Evolutionary conservation across 2,329 filamentous ascomycete genomes (phyloP).

Genomic region (Fusarium guadeloupense): DNA sequence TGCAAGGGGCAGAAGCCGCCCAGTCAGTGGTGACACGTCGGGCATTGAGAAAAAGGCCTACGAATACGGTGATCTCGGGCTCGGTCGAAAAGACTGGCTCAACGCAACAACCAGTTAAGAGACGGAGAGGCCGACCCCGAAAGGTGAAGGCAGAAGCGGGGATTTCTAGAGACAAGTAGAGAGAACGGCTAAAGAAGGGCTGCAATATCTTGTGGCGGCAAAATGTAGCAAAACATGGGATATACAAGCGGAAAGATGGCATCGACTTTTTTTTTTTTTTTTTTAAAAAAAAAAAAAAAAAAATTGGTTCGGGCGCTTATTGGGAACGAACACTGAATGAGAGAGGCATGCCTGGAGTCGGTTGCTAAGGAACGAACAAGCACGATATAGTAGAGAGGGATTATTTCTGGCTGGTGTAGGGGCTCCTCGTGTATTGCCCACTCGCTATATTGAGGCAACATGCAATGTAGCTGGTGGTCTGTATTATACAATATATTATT

Average conservation of each 20-base stretch:
- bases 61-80: neutral
- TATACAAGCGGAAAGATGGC: constrained; percentile 11
- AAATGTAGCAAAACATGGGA: constrained; percentile 16
- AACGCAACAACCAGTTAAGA: constrained; percentile 1
- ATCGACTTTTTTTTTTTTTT: constrained; percentile 26
- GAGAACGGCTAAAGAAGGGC: constrained; percentile 3
- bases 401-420: constrained; percentile 13
- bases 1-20: constrained; percentile 7
- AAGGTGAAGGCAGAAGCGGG: constrained; percentile 1
- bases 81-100: neutral
- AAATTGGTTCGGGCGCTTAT: constrained; percentile 28
- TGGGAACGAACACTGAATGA: constrained; percentile 29
- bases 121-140: constrained; percentile 5
- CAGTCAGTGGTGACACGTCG: constrained; percentile 3
- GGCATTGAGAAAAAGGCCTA: constrained; percentile 7
- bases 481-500: constrained; percentile 18
- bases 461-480: constrained; percentile 6
- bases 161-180: constrained; percentile 5
- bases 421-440: constrained; percentile 7
- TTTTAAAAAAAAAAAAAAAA: too few relatives aligned
- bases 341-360: constrained; percentile 28
- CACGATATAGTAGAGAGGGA: constrained; percentile 15
- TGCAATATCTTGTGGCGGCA: neutral
- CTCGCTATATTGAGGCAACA: constrained; percentile 2
- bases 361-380: constrained; percentile 1